Evolutionary conservation across 192 early-diverging fungal genomes (phyloP), one percentile per base, ranked within the genome.

Genomic region (Coemansia pectinata): DNA sequence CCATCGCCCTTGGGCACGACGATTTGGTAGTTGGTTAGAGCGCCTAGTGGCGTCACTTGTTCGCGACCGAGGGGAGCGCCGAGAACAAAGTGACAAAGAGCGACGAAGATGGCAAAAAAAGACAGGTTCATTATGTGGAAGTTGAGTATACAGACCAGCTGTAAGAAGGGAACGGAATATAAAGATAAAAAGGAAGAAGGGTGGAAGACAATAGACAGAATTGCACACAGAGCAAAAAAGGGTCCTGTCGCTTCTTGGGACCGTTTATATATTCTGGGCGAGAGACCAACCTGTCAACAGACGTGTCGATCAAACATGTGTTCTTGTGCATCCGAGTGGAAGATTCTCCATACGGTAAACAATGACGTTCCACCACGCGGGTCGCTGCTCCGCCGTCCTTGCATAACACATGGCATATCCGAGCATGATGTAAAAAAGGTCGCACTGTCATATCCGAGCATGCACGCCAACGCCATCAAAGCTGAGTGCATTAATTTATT

Each of bases 141-240:
- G 33, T 39, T 41, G 14, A 6, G 33, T 61, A 15, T 76, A 76
- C 71, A 76, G 75, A 63, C 75, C 75, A 63, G 75, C 75, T 76
- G 67, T 70, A 76, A 40, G 27, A 27, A 27, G 27, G 27, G 27
- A 27, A 27, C 27, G 27, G 0, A 2, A 27, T 27, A 27, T 27
- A 27, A 39, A n/a, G 15, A 53, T 25, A 63, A 33, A 25, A 41
- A 11, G 48, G 34, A 53, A 7, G 36, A 39, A 27, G 1, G 14
- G 25, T 15, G 25, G 52, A 66, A 23, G 19, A 34, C 19, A 58
- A 55, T 52, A 5, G 34, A 66, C 42, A 7, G 64, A 27, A 58
- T 58, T 50, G 67, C 67, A 38, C 48, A 66, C 19, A n/a, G 47
- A 34, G 4, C 12, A 14, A 15, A 66, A 45, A 29, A 62, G 40